Percentiles rank a stretch among this genome's conserved stretches.
Evolutionary conservation across 129 eudicot species (phyloP).

Genomic region (Pseudognaphalium luteoalbum): DNA sequence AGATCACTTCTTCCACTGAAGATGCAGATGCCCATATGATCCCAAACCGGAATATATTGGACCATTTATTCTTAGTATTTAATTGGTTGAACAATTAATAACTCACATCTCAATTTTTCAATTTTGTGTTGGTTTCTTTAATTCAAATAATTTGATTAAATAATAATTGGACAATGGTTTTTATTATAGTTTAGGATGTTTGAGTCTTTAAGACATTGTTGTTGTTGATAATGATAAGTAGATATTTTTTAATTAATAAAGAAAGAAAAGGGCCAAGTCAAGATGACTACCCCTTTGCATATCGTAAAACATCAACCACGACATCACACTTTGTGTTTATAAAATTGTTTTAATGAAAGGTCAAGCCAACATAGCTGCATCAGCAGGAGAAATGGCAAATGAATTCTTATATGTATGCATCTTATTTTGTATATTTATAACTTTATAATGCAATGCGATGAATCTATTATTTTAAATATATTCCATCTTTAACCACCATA

Average conservation of each 20-base stretch:
- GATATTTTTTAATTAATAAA: slow-evolving; percentile 1
- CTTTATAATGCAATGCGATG: neutral
- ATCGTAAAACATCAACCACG: slow-evolving; percentile 1
- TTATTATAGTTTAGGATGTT: neutral
- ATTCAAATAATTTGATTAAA: too few relatives aligned
- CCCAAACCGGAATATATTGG: too few relatives aligned
- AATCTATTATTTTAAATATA: neutral
- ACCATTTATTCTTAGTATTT: neutral
- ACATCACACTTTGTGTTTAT: neutral
- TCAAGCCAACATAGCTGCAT: slow-evolving; percentile 10
- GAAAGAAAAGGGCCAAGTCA: slow-evolving; percentile 5
- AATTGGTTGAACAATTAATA: too few relatives aligned
- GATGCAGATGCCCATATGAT: too few relatives aligned
- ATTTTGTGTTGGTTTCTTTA: too few relatives aligned
- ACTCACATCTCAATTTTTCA: too few relatives aligned
- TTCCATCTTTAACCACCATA: too few relatives aligned
- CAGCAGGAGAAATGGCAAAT: neutral
- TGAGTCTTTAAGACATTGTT: neutral
- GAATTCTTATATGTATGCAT: neutral
- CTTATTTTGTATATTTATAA: too few relatives aligned
- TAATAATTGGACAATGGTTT: neutral
- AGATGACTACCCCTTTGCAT: neutral
- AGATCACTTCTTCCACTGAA: too few relatives aligned
- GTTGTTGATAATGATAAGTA: slow-evolving; percentile 1
- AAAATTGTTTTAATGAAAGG: neutral